These are phyloP conservation scores for Tuctoria greenei DNA, from an alignment of 176 grass and related monocot species.

Conservation along the genomic window DNA sequence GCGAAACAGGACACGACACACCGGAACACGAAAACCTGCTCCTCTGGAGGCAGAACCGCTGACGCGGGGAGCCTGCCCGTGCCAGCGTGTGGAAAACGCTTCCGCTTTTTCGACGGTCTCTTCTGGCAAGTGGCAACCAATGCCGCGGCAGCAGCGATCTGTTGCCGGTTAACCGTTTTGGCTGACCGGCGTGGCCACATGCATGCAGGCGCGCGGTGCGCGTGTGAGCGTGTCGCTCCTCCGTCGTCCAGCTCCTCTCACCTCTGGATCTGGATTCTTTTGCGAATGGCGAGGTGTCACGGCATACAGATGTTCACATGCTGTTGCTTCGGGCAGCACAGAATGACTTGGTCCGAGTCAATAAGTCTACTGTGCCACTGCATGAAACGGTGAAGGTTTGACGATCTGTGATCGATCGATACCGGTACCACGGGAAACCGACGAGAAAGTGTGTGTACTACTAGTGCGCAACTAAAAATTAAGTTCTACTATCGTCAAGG, in stretches of 20 bases:
- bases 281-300: not conserved
- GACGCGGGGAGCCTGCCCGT: not conserved
- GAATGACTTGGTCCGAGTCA: not conserved
- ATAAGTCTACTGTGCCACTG: not conserved
- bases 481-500: too few relatives aligned
- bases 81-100: not conserved
- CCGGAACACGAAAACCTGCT: not conserved
- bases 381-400: not conserved
- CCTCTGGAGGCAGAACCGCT: not conserved
- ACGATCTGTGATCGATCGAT: too few relatives aligned
- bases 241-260: too few relatives aligned
- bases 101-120: not conserved
- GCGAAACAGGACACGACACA: not conserved
- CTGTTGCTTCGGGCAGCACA: not conserved
- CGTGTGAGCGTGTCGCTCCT: not conserved
- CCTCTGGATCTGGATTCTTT: not conserved
- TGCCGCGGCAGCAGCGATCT: not conserved
- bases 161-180: not conserved
- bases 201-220: not conserved
- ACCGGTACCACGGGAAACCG: not conserved
- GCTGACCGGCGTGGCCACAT: conserved; percentile 10
- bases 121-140: not conserved
- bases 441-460: not conserved
- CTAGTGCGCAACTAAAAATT: too few relatives aligned
- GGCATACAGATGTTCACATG: not conserved